phyloP scores from a whole-genome alignment of 2,329 filamentous ascomycete genomes.

The Neospermospora avenae region DNA sequence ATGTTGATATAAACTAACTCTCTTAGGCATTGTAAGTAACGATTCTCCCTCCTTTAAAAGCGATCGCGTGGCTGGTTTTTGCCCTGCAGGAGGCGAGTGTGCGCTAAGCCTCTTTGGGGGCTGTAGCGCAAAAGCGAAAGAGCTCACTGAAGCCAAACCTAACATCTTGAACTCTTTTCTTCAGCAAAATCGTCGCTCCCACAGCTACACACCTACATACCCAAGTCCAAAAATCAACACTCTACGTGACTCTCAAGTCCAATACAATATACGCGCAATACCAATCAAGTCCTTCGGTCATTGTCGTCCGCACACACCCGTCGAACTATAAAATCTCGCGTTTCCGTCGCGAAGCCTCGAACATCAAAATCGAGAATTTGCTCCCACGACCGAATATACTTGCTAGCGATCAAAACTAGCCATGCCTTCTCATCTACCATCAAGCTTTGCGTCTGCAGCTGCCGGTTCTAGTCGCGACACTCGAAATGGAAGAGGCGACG shows the following conservation, averaged over 20 bases:
- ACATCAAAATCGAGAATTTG: conserved; percentile 10
- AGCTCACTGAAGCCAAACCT: neutral
- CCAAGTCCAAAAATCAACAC: conserved; percentile 1
- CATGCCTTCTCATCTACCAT: conserved; percentile 74
- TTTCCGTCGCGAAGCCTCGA: conserved; percentile 13
- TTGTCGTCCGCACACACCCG: neutral
- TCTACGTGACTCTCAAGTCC: conserved; percentile 2
- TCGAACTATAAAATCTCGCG: conserved; percentile 2
- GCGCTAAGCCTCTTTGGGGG: neutral
- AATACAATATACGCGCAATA: conserved; percentile 4
- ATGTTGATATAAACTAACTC: neutral
- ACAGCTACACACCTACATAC: neutral
- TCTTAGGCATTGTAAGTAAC: too few relatives aligned
- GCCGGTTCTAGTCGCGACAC: conserved; percentile 61
- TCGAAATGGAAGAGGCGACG: conserved; percentile 56
- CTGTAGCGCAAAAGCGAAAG: neutral
- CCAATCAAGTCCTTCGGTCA: neutral
- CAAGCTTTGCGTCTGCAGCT: conserved; percentile 80
- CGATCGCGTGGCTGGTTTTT: neutral
- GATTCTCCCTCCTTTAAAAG: too few relatives aligned
- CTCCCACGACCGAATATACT: conserved; percentile 8
- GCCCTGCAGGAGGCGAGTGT: neutral
- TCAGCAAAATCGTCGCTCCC: conserved; percentile 1
- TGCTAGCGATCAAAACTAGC: conserved; percentile 21
- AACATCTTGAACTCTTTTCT: conserved; percentile 6